Conservation (phyloP, 2,329 filamentous ascomycete genomes). For the Verticillium longisporum region DNA sequence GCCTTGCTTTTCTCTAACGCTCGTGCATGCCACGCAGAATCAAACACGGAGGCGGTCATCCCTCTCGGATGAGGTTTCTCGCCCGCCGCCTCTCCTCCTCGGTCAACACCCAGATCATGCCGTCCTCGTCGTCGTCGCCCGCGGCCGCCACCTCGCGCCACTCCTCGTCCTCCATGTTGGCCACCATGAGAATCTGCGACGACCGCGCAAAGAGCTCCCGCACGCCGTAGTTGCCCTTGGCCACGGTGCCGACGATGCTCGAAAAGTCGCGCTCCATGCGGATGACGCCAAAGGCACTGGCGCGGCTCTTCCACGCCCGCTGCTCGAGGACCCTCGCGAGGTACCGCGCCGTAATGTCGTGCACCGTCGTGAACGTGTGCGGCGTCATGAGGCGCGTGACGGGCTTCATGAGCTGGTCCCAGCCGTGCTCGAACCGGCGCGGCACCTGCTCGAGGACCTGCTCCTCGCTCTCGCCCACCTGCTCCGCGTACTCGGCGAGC, state of each 20-base stretch:
- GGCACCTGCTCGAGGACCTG: slow-evolving; percentile 61
- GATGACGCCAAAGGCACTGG: slow-evolving; percentile 76
- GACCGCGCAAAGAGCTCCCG: slow-evolving; percentile 71
- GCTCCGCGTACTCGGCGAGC: slow-evolving; percentile 45
- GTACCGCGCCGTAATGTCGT: slow-evolving; percentile 67
- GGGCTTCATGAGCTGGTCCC: slow-evolving; percentile 80
- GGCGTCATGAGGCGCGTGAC: slow-evolving; percentile 78
- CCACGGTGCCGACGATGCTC: slow-evolving; percentile 63
- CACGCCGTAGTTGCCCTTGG: slow-evolving; percentile 67
- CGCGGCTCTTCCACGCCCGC: slow-evolving; percentile 71
- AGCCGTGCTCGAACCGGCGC: slow-evolving; percentile 74
- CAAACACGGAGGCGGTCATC: not conserved
- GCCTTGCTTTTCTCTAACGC: not conserved
- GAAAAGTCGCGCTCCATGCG: slow-evolving; percentile 79
- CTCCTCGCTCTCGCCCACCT: slow-evolving; percentile 47
- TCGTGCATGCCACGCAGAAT: not conserved
- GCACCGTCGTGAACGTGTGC: slow-evolving; percentile 67
- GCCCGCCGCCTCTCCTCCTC: slow-evolving; percentile 69
- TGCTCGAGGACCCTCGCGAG: slow-evolving; percentile 79
- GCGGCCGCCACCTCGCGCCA: slow-evolving; percentile 66
- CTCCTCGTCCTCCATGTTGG: slow-evolving; percentile 94
- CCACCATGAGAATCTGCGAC: slow-evolving; percentile 74
- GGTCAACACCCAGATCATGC: slow-evolving; percentile 64
- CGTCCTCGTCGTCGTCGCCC: slow-evolving; percentile 33
- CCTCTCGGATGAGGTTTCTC: slow-evolving; percentile 53